Conservation (phyloP, 2,329 filamentous ascomycete genomes). For the Sarocladiaceae sp. region DNA sequence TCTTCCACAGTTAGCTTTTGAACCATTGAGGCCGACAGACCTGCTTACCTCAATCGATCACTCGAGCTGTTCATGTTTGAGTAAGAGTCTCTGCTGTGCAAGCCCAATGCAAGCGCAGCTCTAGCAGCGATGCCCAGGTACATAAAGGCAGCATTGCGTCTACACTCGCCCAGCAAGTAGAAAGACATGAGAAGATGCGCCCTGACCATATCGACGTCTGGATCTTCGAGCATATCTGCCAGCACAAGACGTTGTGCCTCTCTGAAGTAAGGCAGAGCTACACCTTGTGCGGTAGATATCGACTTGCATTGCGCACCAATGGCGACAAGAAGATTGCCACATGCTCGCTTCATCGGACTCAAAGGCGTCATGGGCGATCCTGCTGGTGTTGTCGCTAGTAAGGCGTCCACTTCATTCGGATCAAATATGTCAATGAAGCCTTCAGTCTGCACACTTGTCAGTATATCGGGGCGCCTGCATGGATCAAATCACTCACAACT, state of each 20-base stretch:
- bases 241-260: slow-evolving; percentile 44
- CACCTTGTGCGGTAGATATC: slow-evolving; percentile 20
- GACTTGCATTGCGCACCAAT: slow-evolving; percentile 46
- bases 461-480: neutral
- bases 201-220: slow-evolving; percentile 47
- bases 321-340: slow-evolving; percentile 40
- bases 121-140: slow-evolving; percentile 56
- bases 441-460: slow-evolving; percentile 21
- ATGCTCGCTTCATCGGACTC: slow-evolving; percentile 10
- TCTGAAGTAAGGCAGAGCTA: slow-evolving; percentile 37
- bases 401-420: slow-evolving; percentile 21
- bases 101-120: slow-evolving; percentile 51
- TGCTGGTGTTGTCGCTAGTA: slow-evolving; percentile 12
- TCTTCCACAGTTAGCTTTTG: slow-evolving; percentile 16
- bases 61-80: slow-evolving; percentile 15
- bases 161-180: slow-evolving; percentile 55
- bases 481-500: slow-evolving; percentile 14
- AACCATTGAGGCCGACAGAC: neutral
- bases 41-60: slow-evolving; percentile 19
- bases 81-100: slow-evolving; percentile 39
- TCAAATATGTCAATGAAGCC: slow-evolving; percentile 29
- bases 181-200: slow-evolving; percentile 53
- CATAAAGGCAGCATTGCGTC: slow-evolving; percentile 58
- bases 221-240: slow-evolving; percentile 47
- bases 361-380: slow-evolving; percentile 3